Base-by-base conservation (phyloP, 225 moss, liverwort and hornwort genomes). In the Sphagnum tenellum region DNA sequence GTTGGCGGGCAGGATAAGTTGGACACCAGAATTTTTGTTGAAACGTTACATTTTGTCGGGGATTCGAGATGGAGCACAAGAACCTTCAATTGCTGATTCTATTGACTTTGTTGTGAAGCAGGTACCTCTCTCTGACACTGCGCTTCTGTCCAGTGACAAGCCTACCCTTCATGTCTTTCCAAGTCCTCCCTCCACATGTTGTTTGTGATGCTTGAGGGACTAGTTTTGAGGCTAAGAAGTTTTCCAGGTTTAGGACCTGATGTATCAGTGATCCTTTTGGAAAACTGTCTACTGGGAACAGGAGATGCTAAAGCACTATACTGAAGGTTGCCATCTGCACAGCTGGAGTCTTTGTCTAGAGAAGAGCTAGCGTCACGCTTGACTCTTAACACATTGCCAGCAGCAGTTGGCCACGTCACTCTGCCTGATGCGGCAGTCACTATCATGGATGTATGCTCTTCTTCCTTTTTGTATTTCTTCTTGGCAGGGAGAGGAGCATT, bases 71-170 rank as follows among this genome's bases (percentile, higher is more conserved):
- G 89, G 80, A 50, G 85, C 87, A 50, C 98, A 98, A 70, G 98
- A 93, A 71, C 93, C 90, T 55, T 73, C 77, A 45, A 93, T 93
- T 67, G 90, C 93, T 45, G 98, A 98, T 73, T 90, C 98, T 5
- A 98, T 98, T 14, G 98, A 98, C 76, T 98, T 98, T 51, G 93
- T 93, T 14, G 98, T 98, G 48, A 86, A 85, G 46, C 90, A 90
- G 90, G 90, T 83, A 71, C 61, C 29, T 2, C 2, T 3, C 44
- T 29, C 29, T 29, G 29, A 29, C 29, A 29, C 29, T 29, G 29
- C 29, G 1, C 29, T 29, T 29, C 29, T 29, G 29, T 29, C 29
- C 29, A 29, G 29, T 29, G 29, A 29, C 29, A 29, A 29, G 29
- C 29, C 29, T 29, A 29, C 29, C 29, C 29, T 29, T 29, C 29